These are phyloP conservation scores for Nitzschia sp. DNA, from an alignment of 108 stramenopile genomes.

Conservation along the genomic window DNA sequence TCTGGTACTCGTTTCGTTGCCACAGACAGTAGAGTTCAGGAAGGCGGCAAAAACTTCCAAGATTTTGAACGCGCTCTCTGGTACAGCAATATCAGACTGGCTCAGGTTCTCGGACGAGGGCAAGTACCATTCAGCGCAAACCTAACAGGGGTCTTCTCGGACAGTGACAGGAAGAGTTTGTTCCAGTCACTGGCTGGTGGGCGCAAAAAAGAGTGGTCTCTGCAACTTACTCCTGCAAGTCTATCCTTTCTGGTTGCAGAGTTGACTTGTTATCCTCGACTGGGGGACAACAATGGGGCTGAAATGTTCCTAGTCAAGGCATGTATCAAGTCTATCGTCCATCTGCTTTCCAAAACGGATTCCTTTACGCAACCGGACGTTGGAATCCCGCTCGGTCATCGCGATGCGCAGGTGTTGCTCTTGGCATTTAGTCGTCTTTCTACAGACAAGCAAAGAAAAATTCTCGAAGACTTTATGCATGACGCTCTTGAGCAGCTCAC, in stretches of 20 bases:
- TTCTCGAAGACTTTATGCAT: slow-evolving; percentile 38
- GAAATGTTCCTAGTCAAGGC: slow-evolving; percentile 30
- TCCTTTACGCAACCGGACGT: slow-evolving; percentile 21
- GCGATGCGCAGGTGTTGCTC: slow-evolving; percentile 48
- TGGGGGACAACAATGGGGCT: slow-evolving; percentile 23
- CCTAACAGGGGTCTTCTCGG: slow-evolving; percentile 10
- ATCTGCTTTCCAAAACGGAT: slow-evolving; percentile 8
- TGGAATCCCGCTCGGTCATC: slow-evolving; percentile 38
- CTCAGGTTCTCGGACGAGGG: slow-evolving; percentile 42
- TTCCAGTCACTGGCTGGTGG: slow-evolving; percentile 14
- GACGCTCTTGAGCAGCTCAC: slow-evolving; percentile 22
- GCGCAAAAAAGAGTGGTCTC: slow-evolving; percentile 18
- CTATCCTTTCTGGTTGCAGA: slow-evolving; percentile 56
- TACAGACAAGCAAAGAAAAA: slow-evolving; percentile 25
- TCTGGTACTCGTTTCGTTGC: neutral
- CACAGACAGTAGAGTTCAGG: neutral
- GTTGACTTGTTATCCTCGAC: slow-evolving; percentile 29
- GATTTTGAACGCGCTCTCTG: slow-evolving; percentile 25
- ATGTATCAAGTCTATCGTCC: slow-evolving; percentile 26
- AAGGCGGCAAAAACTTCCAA: neutral
- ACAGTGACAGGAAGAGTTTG: slow-evolving; percentile 27
- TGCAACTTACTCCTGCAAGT: slow-evolving; percentile 47
- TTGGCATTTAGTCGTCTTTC: slow-evolving; percentile 49
- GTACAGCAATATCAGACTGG: slow-evolving; percentile 42
- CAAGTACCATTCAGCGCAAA: slow-evolving; percentile 9